Percentiles rank a stretch among this genome's conserved stretches.
Conservation (phyloP, 1,139 yeast species). For the Saccharomyces hybrid region DNA sequence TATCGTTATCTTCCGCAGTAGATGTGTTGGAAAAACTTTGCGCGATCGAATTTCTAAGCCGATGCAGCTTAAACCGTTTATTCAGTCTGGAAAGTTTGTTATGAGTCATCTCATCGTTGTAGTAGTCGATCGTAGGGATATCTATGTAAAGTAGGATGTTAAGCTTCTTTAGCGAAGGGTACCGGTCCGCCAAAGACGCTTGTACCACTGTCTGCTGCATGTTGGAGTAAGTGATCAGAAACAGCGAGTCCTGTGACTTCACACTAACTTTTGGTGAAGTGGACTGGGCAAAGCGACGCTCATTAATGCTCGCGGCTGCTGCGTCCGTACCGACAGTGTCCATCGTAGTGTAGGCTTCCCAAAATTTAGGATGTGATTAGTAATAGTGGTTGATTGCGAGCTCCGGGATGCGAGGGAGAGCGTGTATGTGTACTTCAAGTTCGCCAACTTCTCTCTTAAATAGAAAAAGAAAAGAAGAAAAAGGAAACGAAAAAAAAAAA, state of each 20-base stretch:
- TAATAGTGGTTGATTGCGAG: not conserved
- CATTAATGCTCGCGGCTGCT: conserved; percentile 1
- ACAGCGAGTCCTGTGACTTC: conserved; percentile 23
- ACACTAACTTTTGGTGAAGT: conserved; percentile 24
- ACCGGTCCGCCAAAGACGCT: not conserved
- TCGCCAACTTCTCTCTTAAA: not conserved
- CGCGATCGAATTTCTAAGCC: conserved; percentile 22
- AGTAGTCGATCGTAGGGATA: conserved; percentile 32
- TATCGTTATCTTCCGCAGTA: conserved; percentile 12
- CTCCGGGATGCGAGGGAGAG: not conserved
- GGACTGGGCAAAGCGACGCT: not conserved
- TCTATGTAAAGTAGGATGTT: conserved; percentile 26
- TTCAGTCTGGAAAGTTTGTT: conserved; percentile 24
- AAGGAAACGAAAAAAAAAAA: not conserved
- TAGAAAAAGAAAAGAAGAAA: not conserved
- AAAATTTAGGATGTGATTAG: not conserved
- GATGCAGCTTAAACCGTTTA: conserved; percentile 26
- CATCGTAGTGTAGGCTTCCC: not conserved
- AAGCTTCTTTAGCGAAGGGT: conserved; percentile 10
- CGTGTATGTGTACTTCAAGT: not conserved
- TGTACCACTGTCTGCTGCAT: conserved; percentile 5
- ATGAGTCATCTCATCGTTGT: conserved; percentile 27
- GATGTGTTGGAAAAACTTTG: conserved; percentile 17
- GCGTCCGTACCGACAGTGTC: conserved; percentile 2
- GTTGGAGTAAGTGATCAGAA: conserved; percentile 25